Conservation (phyloP, 345 rosid genomes). For the Gossypium herbaceum region DNA sequence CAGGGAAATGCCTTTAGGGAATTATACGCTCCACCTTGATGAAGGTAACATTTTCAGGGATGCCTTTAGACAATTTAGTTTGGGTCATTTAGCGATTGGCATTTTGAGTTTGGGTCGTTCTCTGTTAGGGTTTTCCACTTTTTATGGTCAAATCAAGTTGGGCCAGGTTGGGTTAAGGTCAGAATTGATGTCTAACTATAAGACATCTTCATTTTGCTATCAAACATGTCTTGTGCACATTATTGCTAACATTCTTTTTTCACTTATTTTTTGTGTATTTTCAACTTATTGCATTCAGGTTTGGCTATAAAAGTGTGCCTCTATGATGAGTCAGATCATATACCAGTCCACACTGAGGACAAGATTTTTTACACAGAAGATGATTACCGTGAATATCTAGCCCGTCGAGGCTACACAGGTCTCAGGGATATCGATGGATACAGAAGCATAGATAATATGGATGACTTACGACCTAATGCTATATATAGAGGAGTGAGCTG, state of each 20-base stretch:
- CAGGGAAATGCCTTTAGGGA: slow-evolving; percentile 94
- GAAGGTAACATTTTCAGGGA: slow-evolving; percentile 49
- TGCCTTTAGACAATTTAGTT: not conserved
- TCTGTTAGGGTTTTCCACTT: not conserved
- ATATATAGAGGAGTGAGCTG: slow-evolving; percentile 75
- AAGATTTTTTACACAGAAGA: slow-evolving; percentile 66
- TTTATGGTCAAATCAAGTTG: not conserved
- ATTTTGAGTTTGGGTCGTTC: not conserved
- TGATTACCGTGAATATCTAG: slow-evolving; percentile 78
- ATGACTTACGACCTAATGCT: slow-evolving; percentile 79
- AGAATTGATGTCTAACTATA: not conserved
- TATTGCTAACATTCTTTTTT: not conserved
- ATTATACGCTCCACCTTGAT: slow-evolving; percentile 78
- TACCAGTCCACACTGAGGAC: slow-evolving; percentile 83
- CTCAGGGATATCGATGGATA: slow-evolving; percentile 80
- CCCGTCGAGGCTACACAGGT: slow-evolving; percentile 63
- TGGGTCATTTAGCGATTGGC: not conserved
- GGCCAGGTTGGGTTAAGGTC: not conserved
- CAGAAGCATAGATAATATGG: slow-evolving; percentile 78
- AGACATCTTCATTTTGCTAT: not conserved
- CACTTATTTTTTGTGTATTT: not conserved
- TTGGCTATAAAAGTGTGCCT: slow-evolving; percentile 74
- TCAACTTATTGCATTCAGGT: slow-evolving; percentile 40
- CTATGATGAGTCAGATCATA: slow-evolving; percentile 78
- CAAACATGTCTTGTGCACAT: not conserved